These are phyloP conservation scores for Psilocybe azurescens DNA, from an alignment of 768 basidiomycete genomes.

Conservation along the genomic window DNA sequence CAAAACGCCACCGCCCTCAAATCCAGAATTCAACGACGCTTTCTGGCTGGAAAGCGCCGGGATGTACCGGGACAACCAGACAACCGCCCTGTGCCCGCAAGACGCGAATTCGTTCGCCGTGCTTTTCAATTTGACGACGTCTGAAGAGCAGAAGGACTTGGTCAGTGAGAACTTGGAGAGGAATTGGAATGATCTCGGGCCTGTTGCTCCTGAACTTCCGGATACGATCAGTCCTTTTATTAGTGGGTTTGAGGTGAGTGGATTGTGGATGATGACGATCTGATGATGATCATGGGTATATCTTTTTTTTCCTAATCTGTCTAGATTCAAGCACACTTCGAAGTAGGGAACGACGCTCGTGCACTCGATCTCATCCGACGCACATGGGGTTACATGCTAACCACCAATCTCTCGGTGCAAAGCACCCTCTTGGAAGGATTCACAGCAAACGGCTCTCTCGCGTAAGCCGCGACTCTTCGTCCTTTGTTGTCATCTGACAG, in stretches of 20 bases:
- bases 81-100: conserved; percentile 57
- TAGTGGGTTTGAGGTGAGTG: conserved; percentile 58
- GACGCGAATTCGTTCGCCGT: conserved; percentile 64
- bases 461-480: conserved; percentile 33
- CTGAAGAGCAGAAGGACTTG: conserved; percentile 38
- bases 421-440: conserved; percentile 64
- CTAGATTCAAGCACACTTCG: conserved; percentile 66
- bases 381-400: conserved; percentile 67
- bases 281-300: not conserved
- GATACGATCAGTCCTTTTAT: conserved; percentile 68
- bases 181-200: conserved; percentile 59
- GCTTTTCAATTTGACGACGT: conserved; percentile 54
- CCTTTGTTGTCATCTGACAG: not conserved
- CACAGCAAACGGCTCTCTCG: conserved; percentile 60
- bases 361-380: conserved; percentile 58
- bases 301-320: not conserved
- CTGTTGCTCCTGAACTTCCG: conserved; percentile 59
- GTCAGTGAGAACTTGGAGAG: conserved; percentile 52
- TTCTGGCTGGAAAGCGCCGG: conserved; percentile 56
- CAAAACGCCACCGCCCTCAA: conserved; percentile 56
- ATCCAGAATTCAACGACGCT: conserved; percentile 49
- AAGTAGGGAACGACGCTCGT: conserved; percentile 51
- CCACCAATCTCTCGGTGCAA: conserved; percentile 58
- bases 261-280: conserved; percentile 44
- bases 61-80: conserved; percentile 59